Evolutionary conservation across 345 rosid genomes (phyloP).

Genomic region (Gossypium turneri): DNA sequence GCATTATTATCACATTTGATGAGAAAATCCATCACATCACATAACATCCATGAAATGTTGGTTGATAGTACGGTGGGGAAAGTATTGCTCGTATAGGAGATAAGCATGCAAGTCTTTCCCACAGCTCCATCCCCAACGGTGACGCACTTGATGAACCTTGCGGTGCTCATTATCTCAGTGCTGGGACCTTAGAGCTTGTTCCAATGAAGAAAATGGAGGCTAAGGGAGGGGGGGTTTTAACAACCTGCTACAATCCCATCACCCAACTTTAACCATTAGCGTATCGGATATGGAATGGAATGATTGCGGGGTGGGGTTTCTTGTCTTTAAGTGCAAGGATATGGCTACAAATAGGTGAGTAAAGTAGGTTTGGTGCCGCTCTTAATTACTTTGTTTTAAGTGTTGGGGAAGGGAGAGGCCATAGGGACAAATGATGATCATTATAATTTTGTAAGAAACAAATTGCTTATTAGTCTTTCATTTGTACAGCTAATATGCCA

Average conservation of each 20-base stretch:
- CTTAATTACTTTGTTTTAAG: conserved; percentile 35
- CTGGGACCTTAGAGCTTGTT: background rate
- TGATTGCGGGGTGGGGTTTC: conserved; percentile 27
- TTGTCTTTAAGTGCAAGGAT: conserved; percentile 46
- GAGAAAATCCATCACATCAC: background rate
- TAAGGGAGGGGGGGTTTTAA: conserved; percentile 8
- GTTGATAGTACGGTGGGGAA: conserved; percentile 53
- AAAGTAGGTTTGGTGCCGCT: conserved; percentile 38
- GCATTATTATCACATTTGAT: background rate
- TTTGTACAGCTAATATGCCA: background rate
- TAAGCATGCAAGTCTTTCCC: conserved; percentile 80
- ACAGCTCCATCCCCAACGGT: conserved; percentile 85
- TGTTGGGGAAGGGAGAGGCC: conserved; percentile 34
- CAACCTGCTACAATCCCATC: conserved; percentile 19
- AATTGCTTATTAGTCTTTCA: background rate
- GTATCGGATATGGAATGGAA: conserved; percentile 24
- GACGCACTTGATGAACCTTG: conserved; percentile 78
- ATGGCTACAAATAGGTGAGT: conserved; percentile 19
- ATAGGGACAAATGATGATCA: conserved; percentile 14
- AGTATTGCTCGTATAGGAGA: conserved; percentile 72
- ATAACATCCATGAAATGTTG: background rate
- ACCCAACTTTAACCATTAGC: conserved; percentile 20
- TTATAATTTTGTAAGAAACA: background rate
- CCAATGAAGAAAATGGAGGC: background rate
- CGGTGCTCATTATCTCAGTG: conserved; percentile 41